Evolutionary conservation across 2,329 filamentous ascomycete genomes (phyloP).

Genomic region (Aureobasidium zeae): DNA sequence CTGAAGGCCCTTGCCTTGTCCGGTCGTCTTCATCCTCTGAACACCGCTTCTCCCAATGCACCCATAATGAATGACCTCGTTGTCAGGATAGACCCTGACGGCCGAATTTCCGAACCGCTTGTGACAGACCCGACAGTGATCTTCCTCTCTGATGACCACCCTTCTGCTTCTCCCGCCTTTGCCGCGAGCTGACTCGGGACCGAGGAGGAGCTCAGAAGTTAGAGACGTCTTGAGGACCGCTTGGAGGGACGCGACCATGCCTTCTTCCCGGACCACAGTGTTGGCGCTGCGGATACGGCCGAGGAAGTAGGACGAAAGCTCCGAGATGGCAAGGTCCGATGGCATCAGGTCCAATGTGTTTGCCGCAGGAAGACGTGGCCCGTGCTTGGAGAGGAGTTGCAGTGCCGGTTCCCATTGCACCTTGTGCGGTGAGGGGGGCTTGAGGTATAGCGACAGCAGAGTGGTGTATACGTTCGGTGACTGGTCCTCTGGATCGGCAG

Average conservation of each 20-base stretch:
- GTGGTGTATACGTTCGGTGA: constrained; percentile 84
- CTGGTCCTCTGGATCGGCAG: constrained; percentile 38
- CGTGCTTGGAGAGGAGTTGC: constrained; percentile 81
- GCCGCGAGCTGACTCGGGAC: constrained; percentile 49
- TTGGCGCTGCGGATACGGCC: constrained; percentile 83
- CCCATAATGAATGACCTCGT: constrained; percentile 41
- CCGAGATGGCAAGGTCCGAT: constrained; percentile 62
- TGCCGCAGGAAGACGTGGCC: constrained; percentile 77
- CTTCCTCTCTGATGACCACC: constrained; percentile 77
- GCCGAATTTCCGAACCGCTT: constrained; percentile 88
- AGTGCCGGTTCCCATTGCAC: constrained; percentile 63
- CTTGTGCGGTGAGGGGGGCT: constrained; percentile 62
- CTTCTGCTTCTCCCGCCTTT: constrained; percentile 52
- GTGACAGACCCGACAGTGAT: constrained; percentile 84
- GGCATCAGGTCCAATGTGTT: constrained; percentile 84
- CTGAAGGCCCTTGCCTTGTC: constrained; percentile 15
- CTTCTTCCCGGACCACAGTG: constrained; percentile 67
- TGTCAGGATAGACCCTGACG: constrained; percentile 75
- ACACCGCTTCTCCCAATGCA: constrained; percentile 29
- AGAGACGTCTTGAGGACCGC: constrained; percentile 71
- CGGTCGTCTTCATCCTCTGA: constrained; percentile 14
- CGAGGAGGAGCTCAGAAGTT: constrained; percentile 64
- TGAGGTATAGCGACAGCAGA: constrained; percentile 79
- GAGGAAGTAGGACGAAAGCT: constrained; percentile 84
- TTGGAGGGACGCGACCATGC: constrained; percentile 66